A percentile compares a stretch with the other conserved stretches of the same genome.
These are phyloP conservation scores for Aspergillus panamensis DNA, from an alignment of 495 filamentous ascomycete genomes.

Conservation along the genomic window DNA sequence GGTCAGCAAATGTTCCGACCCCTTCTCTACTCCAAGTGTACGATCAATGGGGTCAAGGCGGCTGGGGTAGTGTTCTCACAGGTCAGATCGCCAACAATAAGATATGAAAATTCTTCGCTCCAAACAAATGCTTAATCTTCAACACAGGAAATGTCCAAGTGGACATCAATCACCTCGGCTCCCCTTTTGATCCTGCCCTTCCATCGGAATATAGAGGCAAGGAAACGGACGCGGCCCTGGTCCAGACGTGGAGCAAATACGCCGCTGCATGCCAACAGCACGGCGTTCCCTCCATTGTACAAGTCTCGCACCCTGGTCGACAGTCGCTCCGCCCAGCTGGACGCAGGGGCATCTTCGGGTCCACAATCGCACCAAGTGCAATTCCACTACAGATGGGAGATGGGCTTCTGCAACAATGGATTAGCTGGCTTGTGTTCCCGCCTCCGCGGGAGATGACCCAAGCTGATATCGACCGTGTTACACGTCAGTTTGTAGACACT, in stretches of 20 bases:
- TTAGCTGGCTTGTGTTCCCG: conserved; percentile 38
- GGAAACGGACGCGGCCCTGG: conserved; percentile 26
- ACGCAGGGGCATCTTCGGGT: conserved; percentile 40
- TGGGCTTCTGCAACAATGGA: conserved; percentile 32
- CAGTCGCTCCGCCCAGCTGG: conserved; percentile 50
- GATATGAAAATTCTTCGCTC: too few species aligned
- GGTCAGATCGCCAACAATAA: conserved; percentile 18
- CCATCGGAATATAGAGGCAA: conserved; percentile 31
- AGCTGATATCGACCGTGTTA: conserved; percentile 47
- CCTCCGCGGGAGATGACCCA: conserved; percentile 46
- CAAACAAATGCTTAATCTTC: neutral
- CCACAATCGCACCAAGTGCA: conserved; percentile 46
- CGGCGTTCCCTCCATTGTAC: conserved; percentile 49
- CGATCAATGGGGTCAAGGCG: conserved; percentile 47
- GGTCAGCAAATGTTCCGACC: conserved; percentile 27
- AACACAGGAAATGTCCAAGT: conserved; percentile 53
- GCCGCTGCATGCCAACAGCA: conserved; percentile 43
- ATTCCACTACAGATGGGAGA: conserved; percentile 41
- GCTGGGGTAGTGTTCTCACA: conserved; percentile 49
- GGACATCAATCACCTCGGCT: conserved; percentile 49
- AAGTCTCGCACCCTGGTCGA: conserved; percentile 57
- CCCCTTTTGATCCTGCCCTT: conserved; percentile 40
- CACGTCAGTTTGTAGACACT: conserved; percentile 45
- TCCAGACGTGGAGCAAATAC: conserved; percentile 45
- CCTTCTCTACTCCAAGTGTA: conserved; percentile 39